Evolutionary conservation across 192 early-diverging fungal genomes (phyloP).

Genomic region (Gryganskiella cystojenkinii): DNA sequence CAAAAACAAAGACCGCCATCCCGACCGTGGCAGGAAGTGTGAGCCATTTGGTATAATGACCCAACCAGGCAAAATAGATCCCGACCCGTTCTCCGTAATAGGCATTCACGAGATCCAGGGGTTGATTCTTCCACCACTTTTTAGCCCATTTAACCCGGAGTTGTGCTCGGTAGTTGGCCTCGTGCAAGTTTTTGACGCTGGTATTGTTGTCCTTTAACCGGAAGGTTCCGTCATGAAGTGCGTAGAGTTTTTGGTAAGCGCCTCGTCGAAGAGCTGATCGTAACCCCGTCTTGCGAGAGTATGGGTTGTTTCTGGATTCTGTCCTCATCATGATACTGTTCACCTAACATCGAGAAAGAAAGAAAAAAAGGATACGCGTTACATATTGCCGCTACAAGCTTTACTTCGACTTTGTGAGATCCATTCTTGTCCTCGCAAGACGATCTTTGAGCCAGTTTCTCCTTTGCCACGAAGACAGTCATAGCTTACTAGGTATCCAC

Average conservation of each 20-base stretch:
- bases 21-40: slow-evolving; percentile 60
- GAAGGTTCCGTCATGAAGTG: slow-evolving; percentile 68
- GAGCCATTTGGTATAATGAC: slow-evolving; percentile 71
- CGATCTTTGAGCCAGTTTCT: too few relatives aligned
- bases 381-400: too few relatives aligned
- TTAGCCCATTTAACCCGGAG: slow-evolving; percentile 57
- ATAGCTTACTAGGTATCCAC: slow-evolving; percentile 36
- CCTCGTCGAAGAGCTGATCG: slow-evolving; percentile 30
- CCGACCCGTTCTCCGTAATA: slow-evolving; percentile 77
- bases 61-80: slow-evolving; percentile 76
- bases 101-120: slow-evolving; percentile 55
- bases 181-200: slow-evolving; percentile 1
- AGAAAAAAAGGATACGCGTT: too few relatives aligned
- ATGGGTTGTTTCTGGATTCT: slow-evolving; percentile 8
- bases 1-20: slow-evolving; percentile 62
- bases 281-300: slow-evolving; percentile 30
- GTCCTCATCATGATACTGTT: slow-evolving; percentile 45
- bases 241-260: slow-evolving; percentile 39
- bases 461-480: neutral
- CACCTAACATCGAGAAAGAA: too few relatives aligned
- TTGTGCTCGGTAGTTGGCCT: slow-evolving; percentile 50
- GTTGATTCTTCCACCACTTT: slow-evolving; percentile 53
- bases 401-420: too few relatives aligned
- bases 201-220: slow-evolving; percentile 1
- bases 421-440: too few relatives aligned